These are phyloP conservation scores for Sistotremastrum suecicum DNA, from an alignment of 768 basidiomycete species.

Conservation along the genomic window DNA sequence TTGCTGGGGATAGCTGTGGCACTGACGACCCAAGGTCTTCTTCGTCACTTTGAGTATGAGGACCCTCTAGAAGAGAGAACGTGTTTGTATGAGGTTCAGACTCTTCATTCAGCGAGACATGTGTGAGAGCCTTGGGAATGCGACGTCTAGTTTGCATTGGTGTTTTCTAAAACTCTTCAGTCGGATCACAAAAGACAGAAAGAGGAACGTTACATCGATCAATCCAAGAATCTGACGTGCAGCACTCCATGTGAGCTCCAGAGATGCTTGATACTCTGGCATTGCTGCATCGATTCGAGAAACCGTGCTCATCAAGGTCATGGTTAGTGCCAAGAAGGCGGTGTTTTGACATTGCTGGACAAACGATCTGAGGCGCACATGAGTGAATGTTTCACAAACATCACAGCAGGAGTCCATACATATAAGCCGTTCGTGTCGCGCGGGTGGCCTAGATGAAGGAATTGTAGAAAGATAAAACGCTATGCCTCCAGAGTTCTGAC, in stretches of 20 bases:
- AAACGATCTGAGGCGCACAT: conserved; percentile 33
- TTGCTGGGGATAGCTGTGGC: no score
- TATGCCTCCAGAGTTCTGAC: conserved; percentile 15
- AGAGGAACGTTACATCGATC: conserved; percentile 18
- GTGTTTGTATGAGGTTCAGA: no score
- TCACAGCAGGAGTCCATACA: conserved; percentile 22
- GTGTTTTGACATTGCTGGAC: conserved; percentile 52
- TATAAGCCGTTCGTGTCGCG: conserved; percentile 32
- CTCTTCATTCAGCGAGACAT: no score
- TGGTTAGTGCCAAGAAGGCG: conserved; percentile 55
- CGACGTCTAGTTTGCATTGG: no score
- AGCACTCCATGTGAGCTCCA: conserved; percentile 17
- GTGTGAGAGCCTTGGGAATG: no score
- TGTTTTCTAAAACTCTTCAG: background rate
- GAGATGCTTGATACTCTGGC: conserved; percentile 27
- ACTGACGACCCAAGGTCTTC: no score
- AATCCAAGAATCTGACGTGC: conserved; percentile 16
- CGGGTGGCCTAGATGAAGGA: no score
- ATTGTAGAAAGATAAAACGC: no score
- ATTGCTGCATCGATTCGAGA: conserved; percentile 39
- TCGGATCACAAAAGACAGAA: background rate
- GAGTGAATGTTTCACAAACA: background rate
- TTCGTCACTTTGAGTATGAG: no score
- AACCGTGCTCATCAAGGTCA: conserved; percentile 45
- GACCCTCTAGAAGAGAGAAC: no score